phyloP scores from a whole-genome alignment of 2,329 filamentous ascomycete genomes.

The Pseudogymnoascus destructans region DNA sequence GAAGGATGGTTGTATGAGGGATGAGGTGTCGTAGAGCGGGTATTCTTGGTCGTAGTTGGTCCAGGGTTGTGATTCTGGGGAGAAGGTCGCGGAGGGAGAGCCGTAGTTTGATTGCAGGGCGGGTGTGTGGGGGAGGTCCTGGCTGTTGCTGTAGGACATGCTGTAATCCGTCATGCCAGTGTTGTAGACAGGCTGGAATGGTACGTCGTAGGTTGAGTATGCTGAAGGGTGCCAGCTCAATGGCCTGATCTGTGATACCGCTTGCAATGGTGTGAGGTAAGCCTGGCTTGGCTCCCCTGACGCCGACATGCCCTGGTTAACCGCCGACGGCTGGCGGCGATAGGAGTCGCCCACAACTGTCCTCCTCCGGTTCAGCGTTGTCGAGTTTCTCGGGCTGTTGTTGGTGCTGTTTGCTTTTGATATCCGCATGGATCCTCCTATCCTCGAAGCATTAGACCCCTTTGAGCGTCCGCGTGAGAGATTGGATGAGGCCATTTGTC shows the following conservation, averaged over 20 bases:
- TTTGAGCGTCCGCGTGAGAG: constrained; percentile 35
- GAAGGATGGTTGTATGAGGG: neutral
- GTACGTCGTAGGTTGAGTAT: constrained; percentile 26
- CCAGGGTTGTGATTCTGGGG: constrained; percentile 39
- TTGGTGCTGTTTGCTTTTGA: constrained; percentile 53
- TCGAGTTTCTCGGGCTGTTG: constrained; percentile 51
- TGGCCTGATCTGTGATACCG: constrained; percentile 36
- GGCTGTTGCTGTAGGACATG: constrained; percentile 28
- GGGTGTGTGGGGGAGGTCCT: constrained; percentile 36
- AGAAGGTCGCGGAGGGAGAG: constrained; percentile 42
- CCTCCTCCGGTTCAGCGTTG: constrained; percentile 38
- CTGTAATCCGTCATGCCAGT: constrained; percentile 19
- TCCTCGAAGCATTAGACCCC: constrained; percentile 37
- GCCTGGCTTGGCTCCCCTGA: neutral
- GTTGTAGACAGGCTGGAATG: constrained; percentile 26
- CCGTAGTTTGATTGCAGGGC: constrained; percentile 43
- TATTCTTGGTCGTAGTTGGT: constrained; percentile 20
- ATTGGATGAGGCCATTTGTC: constrained; percentile 37
- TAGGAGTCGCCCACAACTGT: constrained; percentile 39
- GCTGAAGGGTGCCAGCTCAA: constrained; percentile 66
- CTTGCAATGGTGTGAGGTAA: constrained; percentile 14
- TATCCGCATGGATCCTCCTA: constrained; percentile 42
- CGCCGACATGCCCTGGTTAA: neutral
- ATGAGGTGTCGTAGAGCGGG: constrained; percentile 13
- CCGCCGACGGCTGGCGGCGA: constrained; percentile 23